Evolutionary conservation across 2,329 filamentous ascomycete species (phyloP), one percentile per base, ranked within the genome.

Genomic region (Venturia aucupariae): DNA sequence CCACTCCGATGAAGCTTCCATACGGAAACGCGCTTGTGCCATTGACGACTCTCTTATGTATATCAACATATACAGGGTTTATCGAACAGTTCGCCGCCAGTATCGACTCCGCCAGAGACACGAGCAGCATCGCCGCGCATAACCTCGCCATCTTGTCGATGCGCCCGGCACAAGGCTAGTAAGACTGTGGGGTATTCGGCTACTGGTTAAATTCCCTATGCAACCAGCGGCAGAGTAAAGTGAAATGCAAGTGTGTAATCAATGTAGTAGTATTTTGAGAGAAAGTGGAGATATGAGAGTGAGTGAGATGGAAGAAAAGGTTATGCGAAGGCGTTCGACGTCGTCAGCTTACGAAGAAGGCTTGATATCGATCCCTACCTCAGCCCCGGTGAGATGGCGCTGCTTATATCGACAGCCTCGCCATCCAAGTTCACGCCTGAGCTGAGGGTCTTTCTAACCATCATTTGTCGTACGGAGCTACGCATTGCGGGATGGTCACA

Each of bases 1-100:
- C 77, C 10, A 78, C 70, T 24, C 77, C 77, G 41, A 78, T 75
- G 69, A 79, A 79, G 2, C 76, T 75, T 60, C 77, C 77, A 71
- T 79, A 79, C 64, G 78, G 76, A 60, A 76, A 75, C 15, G 72
- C 69, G 1, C 69, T 67, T 6, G 73, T 73, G 60, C 74, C 73
- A 61, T 78, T 73, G n/a, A 79, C 77, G 17, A 70, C 73, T 61
- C 77, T 71, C 65, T 73, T 74, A 63, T 79, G 77, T 44, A 79
- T 77, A 59, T 79, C 77, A 68, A 79, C 75, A 64, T 77, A 79
- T 64, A 79, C 72, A 0, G 76, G 76, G 39, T 71, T 67, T 62
- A 69, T 72, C 7, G 73, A 73, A 66, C 75, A 77, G 68, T 76
- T 75, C 67, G 74, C 73, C 19, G 74, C 74, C 15, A 54, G 42